Evolutionary conservation across 148 eudicot species (phyloP).

Genomic region (Chenopodium album): DNA sequence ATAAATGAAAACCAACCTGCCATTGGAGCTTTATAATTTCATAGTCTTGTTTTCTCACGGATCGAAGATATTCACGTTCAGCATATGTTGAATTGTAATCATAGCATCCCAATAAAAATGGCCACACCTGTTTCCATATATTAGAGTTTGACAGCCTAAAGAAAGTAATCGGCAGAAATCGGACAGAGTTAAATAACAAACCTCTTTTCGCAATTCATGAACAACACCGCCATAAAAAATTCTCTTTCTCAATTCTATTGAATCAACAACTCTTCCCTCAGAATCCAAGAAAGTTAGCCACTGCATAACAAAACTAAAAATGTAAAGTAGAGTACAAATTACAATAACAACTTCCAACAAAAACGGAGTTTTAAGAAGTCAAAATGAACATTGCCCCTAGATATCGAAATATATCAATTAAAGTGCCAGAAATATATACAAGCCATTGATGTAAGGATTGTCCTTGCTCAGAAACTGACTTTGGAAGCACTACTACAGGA

Average conservation of each 20-base stretch:
- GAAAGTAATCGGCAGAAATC: neutral
- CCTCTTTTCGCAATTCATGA: conserved; percentile 75
- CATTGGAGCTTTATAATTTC: conserved; percentile 85
- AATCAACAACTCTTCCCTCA: conserved; percentile 75
- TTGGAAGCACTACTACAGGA: neutral
- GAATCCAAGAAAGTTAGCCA: conserved; percentile 76
- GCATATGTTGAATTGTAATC: conserved; percentile 86
- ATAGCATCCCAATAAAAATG: conserved; percentile 75
- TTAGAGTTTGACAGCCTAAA: conserved; percentile 4
- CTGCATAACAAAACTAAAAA: conserved; percentile 44
- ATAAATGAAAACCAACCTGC: conserved; percentile 57
- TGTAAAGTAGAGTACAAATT: neutral
- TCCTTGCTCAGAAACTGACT: neutral
- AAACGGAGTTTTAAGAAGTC: too few species aligned
- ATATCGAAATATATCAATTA: neutral
- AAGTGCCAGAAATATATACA: neutral
- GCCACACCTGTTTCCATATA: conserved; percentile 66
- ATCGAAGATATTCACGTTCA: conserved; percentile 70
- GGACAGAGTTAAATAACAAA: conserved; percentile 27
- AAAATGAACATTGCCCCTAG: neutral
- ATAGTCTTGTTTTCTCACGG: conserved; percentile 73
- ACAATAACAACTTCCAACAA: neutral
- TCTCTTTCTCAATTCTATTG: conserved; percentile 68
- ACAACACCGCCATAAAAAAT: conserved; percentile 90
- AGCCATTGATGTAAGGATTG: neutral